phyloP scores from a whole-genome alignment of 2,329 filamentous ascomycete species.

The Fusarium sp. region DNA sequence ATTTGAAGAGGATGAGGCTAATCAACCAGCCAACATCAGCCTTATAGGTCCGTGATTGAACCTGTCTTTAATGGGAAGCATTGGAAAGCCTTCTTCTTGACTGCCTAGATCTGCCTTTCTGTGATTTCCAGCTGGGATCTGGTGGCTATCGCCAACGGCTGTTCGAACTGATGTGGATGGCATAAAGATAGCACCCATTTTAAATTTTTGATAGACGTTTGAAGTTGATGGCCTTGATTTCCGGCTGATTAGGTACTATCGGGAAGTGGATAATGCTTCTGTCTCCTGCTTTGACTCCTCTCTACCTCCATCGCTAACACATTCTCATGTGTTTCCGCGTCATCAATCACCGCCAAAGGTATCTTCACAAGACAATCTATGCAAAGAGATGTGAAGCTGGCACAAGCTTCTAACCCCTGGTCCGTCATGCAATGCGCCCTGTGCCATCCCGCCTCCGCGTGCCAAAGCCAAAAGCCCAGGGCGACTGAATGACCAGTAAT shows the following conservation, averaged over 20 bases:
- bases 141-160: slow-evolving; percentile 22
- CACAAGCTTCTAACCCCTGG: slow-evolving; percentile 41
- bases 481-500: slow-evolving; percentile 16
- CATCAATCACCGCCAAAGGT: slow-evolving; percentile 12
- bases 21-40: slow-evolving; percentile 10
- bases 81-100: not conserved
- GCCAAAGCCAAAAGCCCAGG: slow-evolving; percentile 13
- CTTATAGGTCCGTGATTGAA: slow-evolving; percentile 7
- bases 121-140: slow-evolving; percentile 28
- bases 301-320: not conserved
- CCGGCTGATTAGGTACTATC: not conserved
- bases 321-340: not conserved
- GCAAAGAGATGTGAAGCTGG: slow-evolving; percentile 32
- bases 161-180: not conserved
- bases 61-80: not conserved
- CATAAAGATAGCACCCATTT: slow-evolving; percentile 17
- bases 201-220: slow-evolving; percentile 33
- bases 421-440: slow-evolving; percentile 40
- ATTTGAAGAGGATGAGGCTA: slow-evolving; percentile 36
- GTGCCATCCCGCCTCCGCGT: slow-evolving; percentile 33
- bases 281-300: not conserved
- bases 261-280: slow-evolving; percentile 1
- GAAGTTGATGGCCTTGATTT: slow-evolving; percentile 34
- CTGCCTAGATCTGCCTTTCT: slow-evolving; percentile 14
- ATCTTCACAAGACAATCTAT: slow-evolving; percentile 9